A percentile compares a stretch with the other conserved stretches of the same genome.
phyloP scores from a whole-genome alignment of 2,329 filamentous ascomycete species.

The Stagonosporopsis chrysanthemi region DNA sequence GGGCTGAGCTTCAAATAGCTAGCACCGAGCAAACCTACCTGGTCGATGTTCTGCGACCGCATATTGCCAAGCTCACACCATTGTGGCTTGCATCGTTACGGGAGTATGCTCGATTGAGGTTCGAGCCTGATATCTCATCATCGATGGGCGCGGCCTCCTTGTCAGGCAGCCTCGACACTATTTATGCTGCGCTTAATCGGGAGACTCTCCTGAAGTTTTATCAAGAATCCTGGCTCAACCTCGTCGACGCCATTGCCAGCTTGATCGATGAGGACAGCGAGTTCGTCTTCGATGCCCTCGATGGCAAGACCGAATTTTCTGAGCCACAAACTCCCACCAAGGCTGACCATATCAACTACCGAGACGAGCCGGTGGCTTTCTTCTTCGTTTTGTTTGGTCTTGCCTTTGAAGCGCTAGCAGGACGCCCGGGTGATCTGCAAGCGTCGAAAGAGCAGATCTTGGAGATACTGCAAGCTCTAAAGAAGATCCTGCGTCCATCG shows the following conservation, averaged over 20 bases:
- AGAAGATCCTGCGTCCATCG: slow-evolving; percentile 92
- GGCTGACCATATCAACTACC: slow-evolving; percentile 86
- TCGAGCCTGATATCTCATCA: slow-evolving; percentile 96
- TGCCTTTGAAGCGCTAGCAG: slow-evolving; percentile 92
- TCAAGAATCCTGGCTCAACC: slow-evolving; percentile 94
- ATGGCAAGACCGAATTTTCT: slow-evolving; percentile 71
- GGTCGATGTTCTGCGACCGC: slow-evolving; percentile 84
- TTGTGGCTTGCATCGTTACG: slow-evolving; percentile 92
- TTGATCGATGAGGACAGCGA: slow-evolving; percentile 97
- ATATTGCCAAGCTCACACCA: slow-evolving; percentile 88
- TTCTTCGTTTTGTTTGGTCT: slow-evolving; percentile 98
- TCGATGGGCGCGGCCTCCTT: slow-evolving; percentile 81
- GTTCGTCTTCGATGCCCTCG: slow-evolving; percentile 95
- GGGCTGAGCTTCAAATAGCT: slow-evolving; percentile 95
- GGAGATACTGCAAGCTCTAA: slow-evolving; percentile 87
- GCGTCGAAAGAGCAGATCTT: slow-evolving; percentile 80
- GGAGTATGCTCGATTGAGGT: slow-evolving; percentile 90
- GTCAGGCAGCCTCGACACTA: slow-evolving; percentile 86
- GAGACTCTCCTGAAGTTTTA: slow-evolving; percentile 96
- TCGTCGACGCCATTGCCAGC: slow-evolving; percentile 96
- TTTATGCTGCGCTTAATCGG: slow-evolving; percentile 92
- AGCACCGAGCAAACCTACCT: slow-evolving; percentile 92
- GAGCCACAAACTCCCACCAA: slow-evolving; percentile 59
- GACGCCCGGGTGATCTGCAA: slow-evolving; percentile 74
- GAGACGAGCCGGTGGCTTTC: slow-evolving; percentile 96